Evolutionary conservation across 1,284 basidiomycete genomes (phyloP).

Genomic region (Malassezia japonica): DNA sequence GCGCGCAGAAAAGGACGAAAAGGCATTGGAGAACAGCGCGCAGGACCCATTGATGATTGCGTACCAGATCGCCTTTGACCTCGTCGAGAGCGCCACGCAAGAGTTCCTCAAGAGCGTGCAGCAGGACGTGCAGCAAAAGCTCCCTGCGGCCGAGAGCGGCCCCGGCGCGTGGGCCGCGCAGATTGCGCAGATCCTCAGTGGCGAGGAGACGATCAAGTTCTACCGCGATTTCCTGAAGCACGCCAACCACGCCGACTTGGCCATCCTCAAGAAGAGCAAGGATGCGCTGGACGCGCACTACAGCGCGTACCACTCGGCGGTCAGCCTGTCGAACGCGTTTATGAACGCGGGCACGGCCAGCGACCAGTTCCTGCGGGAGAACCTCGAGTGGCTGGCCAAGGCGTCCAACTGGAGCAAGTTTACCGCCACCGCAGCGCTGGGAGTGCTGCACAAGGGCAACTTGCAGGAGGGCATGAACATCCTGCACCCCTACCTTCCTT

Average conservation of each 20-base stretch:
- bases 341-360: conserved; percentile 48
- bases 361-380: conserved; percentile 47
- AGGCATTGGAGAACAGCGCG: conserved; percentile 31
- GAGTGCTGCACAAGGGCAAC: conserved; percentile 47
- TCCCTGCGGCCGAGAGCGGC: conserved; percentile 13
- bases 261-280: conserved; percentile 44
- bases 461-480: conserved; percentile 43
- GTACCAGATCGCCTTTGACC: conserved; percentile 46
- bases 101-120: conserved; percentile 46
- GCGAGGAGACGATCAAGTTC: conserved; percentile 45
- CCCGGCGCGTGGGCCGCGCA: conserved; percentile 24
- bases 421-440: conserved; percentile 46
- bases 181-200: conserved; percentile 39
- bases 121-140: conserved; percentile 19
- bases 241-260: conserved; percentile 44
- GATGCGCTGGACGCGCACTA: conserved; percentile 45
- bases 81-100: conserved; percentile 48
- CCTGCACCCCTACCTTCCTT: conserved; percentile 44
- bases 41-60: conserved; percentile 40
- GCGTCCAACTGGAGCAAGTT: conserved; percentile 49
- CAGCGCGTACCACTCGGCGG: conserved; percentile 47
- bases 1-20: conserved; percentile 26
- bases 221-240: conserved; percentile 46
- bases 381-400: conserved; percentile 48
- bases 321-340: conserved; percentile 47